phyloP scores from a whole-genome alignment of 495 filamentous ascomycete genomes.

The Trichoderma orchidacearum region DNA sequence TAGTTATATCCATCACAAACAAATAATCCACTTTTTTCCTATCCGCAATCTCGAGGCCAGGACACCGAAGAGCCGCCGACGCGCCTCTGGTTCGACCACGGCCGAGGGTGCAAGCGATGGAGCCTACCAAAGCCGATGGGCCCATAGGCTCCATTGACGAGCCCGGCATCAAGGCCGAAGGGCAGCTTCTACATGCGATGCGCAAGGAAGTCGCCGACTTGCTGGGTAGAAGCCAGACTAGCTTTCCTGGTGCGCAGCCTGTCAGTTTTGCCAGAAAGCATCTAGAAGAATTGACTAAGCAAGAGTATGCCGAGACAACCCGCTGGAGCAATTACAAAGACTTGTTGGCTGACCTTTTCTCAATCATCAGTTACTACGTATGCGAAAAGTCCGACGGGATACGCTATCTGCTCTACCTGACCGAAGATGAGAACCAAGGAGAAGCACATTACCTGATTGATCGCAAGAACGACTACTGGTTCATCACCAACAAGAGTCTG shows the following conservation, averaged over 20 bases:
- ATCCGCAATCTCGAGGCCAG: too few relatives aligned
- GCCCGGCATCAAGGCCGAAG: slow-evolving; percentile 53
- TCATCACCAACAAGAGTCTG: slow-evolving; percentile 44
- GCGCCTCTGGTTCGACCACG: too few relatives aligned
- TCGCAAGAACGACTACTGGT: slow-evolving; percentile 93
- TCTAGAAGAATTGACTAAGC: slow-evolving; percentile 56
- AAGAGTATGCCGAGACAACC: slow-evolving; percentile 33
- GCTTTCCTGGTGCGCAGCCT: slow-evolving; percentile 88
- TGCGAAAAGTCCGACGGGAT: slow-evolving; percentile 98
- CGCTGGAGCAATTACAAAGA: background rate
- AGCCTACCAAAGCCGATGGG: background rate
- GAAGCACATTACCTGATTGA: slow-evolving; percentile 70
- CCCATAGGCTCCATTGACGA: slow-evolving; percentile 31
- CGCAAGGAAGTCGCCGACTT: slow-evolving; percentile 63
- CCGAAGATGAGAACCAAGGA: slow-evolving; percentile 41
- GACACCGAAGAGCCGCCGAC: too few relatives aligned
- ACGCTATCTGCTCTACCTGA: slow-evolving; percentile 84
- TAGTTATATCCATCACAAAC: too few relatives aligned
- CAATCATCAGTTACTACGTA: slow-evolving; percentile 59
- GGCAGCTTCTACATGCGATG: slow-evolving; percentile 41
- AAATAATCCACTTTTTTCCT: too few relatives aligned
- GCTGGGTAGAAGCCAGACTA: slow-evolving; percentile 47
- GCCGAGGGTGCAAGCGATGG: background rate
- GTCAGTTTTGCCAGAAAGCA: slow-evolving; percentile 77
- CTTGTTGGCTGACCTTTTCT: background rate